Base-by-base conservation (phyloP, 1,139 yeast genomes). In the Pichia sp. region DNA sequence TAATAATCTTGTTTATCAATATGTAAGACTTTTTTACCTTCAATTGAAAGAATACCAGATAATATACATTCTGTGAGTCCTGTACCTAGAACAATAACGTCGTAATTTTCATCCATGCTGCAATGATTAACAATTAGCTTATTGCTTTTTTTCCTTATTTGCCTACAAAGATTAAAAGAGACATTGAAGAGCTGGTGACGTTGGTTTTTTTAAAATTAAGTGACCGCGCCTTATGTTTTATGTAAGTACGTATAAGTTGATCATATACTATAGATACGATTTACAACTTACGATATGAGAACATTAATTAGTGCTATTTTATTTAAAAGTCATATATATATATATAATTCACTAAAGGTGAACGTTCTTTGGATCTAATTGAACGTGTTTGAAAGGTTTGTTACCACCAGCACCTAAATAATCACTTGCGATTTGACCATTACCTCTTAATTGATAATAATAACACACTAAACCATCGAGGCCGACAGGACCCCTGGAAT, bases 401-500 rank as follows among this genome's bases (percentile, higher is more conserved):
- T 74, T 65, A 39, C 98, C 98, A 38, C 97, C 97, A 30, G 90
- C 96, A 29, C 97, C 97, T 40, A 82, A 73, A 61, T 92, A 92
- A 60, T 89, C 96, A 42, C 88, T 83, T 3, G 86, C 98, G 48
- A 90, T 73, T 64, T 92, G 97, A 4, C 98, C 98, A 56, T 80
- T 72, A 39, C 98, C 98, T 66, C 85, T 78, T 55, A 92, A 71
- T 64, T 88, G 95, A 65, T 92, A 94, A 67, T 94, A 97, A 66
- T 94, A 94, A 57, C 95, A 86, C 67, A 89, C 95, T 56, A 94
- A 74, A 1, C 99, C 99, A 63, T 94, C 98, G 42, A 94, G 75
- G 2, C 99, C 99, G 35, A 94, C 97, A 13, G 98, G 99, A 1
- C 99, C 99, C 60, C 98, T 78, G 15, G 98, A 96, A 64, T 94